These are phyloP conservation scores for Diaporthe citri DNA, from an alignment of 2,329 filamentous ascomycete genomes.

Conservation along the genomic window DNA sequence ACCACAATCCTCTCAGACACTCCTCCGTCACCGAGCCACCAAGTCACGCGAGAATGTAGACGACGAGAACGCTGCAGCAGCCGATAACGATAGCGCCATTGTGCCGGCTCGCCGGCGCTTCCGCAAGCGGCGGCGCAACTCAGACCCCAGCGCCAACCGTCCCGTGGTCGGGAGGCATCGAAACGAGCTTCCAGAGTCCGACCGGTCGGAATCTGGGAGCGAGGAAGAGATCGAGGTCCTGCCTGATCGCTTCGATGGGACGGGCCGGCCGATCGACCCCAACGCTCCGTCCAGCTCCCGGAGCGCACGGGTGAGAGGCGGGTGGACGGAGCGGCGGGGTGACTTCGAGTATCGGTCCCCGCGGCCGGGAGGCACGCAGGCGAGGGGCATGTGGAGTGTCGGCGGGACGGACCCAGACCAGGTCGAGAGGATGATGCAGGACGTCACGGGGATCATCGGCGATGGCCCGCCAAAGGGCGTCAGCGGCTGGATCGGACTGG, in stretches of 20 bases:
- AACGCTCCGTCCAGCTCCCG: slow-evolving; percentile 36
- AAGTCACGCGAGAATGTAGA: slow-evolving; percentile 25
- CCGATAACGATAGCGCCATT: slow-evolving; percentile 30
- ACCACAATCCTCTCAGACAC: slow-evolving; percentile 61
- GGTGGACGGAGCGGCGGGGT: slow-evolving; percentile 55
- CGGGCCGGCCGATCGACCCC: slow-evolving; percentile 56
- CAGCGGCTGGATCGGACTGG: slow-evolving; percentile 46
- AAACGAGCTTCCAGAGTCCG: slow-evolving; percentile 45
- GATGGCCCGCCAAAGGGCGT: slow-evolving; percentile 39
- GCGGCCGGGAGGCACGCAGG: slow-evolving; percentile 38
- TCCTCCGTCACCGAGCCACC: slow-evolving; percentile 54
- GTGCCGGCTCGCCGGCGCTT: slow-evolving; percentile 20
- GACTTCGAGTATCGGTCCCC: slow-evolving; percentile 55
- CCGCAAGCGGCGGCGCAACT: slow-evolving; percentile 46
- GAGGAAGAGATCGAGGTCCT: slow-evolving; percentile 58
- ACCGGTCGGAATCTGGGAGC: slow-evolving; percentile 50
- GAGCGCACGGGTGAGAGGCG: background rate
- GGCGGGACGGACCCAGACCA: slow-evolving; percentile 57
- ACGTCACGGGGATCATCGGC: slow-evolving; percentile 50
- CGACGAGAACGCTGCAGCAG: background rate
- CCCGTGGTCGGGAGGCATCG: slow-evolving; percentile 44
- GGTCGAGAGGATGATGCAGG: slow-evolving; percentile 54
- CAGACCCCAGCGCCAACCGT: slow-evolving; percentile 52
- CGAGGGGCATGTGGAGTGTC: slow-evolving; percentile 60
- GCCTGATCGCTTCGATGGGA: slow-evolving; percentile 61